These are phyloP conservation scores for Paraphaeosphaeria minitans DNA, from an alignment of 2,329 filamentous ascomycete genomes.

Conservation along the genomic window DNA sequence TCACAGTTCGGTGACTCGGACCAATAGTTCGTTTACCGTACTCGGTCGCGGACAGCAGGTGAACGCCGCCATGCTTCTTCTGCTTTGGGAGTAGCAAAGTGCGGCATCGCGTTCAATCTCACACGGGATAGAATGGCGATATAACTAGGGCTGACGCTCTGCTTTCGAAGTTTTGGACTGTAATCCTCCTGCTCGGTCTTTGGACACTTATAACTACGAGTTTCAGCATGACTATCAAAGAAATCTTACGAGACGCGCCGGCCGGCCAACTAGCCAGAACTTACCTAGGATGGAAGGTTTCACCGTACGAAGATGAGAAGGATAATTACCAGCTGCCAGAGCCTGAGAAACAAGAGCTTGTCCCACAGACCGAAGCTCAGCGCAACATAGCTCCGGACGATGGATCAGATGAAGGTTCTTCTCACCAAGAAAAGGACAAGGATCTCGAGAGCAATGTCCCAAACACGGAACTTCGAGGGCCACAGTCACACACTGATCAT, in stretches of 20 bases:
- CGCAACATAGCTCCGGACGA: not conserved
- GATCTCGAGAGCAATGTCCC: constrained; percentile 1
- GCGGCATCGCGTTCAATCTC: not conserved
- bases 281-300: constrained; percentile 11
- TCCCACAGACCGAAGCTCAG: not conserved
- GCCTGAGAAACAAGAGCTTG: not conserved
- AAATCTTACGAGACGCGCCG: constrained; percentile 9
- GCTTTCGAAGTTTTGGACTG: not conserved
- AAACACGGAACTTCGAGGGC: not conserved
- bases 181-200: not conserved
- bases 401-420: not conserved
- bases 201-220: not conserved
- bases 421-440: constrained; percentile 1
- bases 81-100: not conserved
- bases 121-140: not conserved
- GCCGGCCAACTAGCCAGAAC: constrained; percentile 7
- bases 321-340: constrained; percentile 1
- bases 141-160: not conserved
- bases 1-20: not conserved
- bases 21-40: not conserved
- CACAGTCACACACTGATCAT: not conserved
- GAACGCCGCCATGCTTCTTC: not conserved
- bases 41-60: not conserved
- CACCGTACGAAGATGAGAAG: constrained; percentile 10
- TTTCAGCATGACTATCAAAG: constrained; percentile 6